Evolutionary conservation across 495 filamentous ascomycete genomes (phyloP).

Genomic region (Lentithecium fluviatile): DNA sequence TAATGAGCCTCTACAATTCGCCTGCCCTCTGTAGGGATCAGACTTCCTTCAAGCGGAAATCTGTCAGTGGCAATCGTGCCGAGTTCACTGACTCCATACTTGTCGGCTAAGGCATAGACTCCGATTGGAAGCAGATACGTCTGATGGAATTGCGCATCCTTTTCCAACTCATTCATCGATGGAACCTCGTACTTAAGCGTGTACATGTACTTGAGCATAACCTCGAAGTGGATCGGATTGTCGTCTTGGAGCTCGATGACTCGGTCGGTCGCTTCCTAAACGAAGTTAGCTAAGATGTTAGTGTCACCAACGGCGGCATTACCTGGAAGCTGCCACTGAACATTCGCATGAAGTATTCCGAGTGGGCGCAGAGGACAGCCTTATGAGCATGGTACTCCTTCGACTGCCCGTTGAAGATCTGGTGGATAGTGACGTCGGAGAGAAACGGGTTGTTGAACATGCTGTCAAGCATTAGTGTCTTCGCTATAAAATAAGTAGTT

Average conservation of each 20-base stretch:
- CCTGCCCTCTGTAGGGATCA: background rate
- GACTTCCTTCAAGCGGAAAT: background rate
- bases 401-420: background rate
- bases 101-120: conserved; percentile 5
- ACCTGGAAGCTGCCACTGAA: background rate
- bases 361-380: background rate
- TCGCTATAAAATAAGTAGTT: too few relatives aligned
- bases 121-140: background rate
- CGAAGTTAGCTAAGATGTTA: background rate
- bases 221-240: background rate
- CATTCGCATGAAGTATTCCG: background rate
- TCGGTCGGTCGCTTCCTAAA: background rate
- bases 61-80: background rate
- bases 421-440: background rate
- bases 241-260: background rate
- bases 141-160: background rate
- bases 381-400: background rate
- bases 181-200: background rate
- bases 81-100: conserved; percentile 2
- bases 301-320: background rate
- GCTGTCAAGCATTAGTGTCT: too few relatives aligned
- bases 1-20: background rate
- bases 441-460: background rate
- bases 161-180: background rate
- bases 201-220: background rate